Conservation (phyloP, 2,329 filamentous ascomycete genomes). For the Calonectria pseudoturangicola region DNA sequence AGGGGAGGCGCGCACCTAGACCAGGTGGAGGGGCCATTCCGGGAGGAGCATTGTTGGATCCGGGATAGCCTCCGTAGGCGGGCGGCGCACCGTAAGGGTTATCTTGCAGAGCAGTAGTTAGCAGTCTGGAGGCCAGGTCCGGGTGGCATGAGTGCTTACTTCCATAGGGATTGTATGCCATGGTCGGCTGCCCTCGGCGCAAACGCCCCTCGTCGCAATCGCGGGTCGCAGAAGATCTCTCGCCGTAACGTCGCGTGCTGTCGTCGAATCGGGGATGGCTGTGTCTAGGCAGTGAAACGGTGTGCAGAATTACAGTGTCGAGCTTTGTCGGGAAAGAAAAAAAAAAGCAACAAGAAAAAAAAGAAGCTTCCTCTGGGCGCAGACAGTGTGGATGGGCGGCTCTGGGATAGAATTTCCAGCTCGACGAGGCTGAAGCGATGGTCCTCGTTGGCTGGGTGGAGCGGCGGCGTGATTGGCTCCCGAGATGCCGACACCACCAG, state of each 20-base stretch:
- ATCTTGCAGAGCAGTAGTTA: conserved; percentile 48
- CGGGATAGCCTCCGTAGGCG: conserved; percentile 82
- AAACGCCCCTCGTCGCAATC: conserved; percentile 42
- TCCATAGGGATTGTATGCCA: conserved; percentile 79
- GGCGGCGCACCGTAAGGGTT: conserved; percentile 84
- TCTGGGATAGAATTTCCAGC: conserved; percentile 45
- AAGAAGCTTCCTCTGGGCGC: conserved; percentile 1
- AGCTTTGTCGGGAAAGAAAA: neutral
- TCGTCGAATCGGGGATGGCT: conserved; percentile 2
- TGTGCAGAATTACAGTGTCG: neutral
- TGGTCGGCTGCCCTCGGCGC: conserved; percentile 55
- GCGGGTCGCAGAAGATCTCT: conserved; percentile 26
- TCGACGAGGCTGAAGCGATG: conserved; percentile 52
- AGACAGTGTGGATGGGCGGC: conserved; percentile 33
- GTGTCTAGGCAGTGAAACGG: neutral
- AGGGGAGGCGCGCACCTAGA: conserved; percentile 77
- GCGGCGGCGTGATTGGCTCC: conserved; percentile 43
- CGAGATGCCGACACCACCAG: conserved; percentile 32
- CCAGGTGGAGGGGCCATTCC: conserved; percentile 87
- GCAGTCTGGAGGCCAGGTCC: neutral
- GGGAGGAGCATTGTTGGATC: conserved; percentile 72
- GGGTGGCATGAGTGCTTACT: conserved; percentile 59
- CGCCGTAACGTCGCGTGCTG: conserved; percentile 16
- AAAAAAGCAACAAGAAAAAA: neutral
- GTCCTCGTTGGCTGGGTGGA: conserved; percentile 49